A percentile compares a stretch with the other conserved stretches of the same genome.
These are phyloP conservation scores for Botryotinia narcissicola DNA, from an alignment of 2,329 filamentous ascomycete genomes.

Conservation along the genomic window DNA sequence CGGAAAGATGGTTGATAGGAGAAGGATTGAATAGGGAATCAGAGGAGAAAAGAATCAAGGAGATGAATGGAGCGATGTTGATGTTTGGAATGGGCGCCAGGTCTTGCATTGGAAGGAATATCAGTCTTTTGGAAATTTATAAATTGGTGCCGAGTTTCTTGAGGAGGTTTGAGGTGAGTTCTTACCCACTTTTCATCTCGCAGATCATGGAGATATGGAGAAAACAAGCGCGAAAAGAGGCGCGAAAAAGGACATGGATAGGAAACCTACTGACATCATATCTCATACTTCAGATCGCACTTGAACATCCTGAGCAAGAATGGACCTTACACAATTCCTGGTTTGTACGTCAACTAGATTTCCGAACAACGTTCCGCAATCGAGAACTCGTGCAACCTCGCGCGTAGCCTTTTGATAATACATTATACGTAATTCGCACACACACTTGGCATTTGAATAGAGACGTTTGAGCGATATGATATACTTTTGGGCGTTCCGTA, in stretches of 20 bases:
- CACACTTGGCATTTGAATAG: not conserved
- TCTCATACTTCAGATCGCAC: slow-evolving; percentile 46
- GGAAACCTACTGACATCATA: not conserved
- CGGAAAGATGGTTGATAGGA: slow-evolving; percentile 63
- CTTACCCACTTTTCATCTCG: not conserved
- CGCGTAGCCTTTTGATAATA: not conserved
- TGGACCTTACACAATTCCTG: slow-evolving; percentile 61
- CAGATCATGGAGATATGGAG: not conserved
- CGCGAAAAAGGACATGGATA: not conserved
- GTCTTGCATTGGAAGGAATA: slow-evolving; percentile 70
- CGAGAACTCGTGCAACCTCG: slow-evolving; percentile 23
- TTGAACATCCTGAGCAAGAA: slow-evolving; percentile 53
- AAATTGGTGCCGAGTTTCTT: slow-evolving; percentile 61
- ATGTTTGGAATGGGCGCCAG: slow-evolving; percentile 70
- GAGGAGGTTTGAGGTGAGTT: slow-evolving; percentile 59
- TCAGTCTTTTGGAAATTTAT: slow-evolving; percentile 61
- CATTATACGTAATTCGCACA: not conserved
- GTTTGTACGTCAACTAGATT: slow-evolving; percentile 62
- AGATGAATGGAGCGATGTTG: slow-evolving; percentile 69
- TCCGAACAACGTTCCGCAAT: slow-evolving; percentile 39
- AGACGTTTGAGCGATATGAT: not conserved
- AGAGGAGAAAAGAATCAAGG: slow-evolving; percentile 55
- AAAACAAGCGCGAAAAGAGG: not conserved
- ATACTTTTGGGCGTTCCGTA: not conserved
- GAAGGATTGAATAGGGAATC: slow-evolving; percentile 40